Evolutionary conservation across 2,329 filamentous ascomycete species (phyloP), one percentile per base, ranked within the genome.

Genomic region (Pseudogymnoascus sp.): DNA sequence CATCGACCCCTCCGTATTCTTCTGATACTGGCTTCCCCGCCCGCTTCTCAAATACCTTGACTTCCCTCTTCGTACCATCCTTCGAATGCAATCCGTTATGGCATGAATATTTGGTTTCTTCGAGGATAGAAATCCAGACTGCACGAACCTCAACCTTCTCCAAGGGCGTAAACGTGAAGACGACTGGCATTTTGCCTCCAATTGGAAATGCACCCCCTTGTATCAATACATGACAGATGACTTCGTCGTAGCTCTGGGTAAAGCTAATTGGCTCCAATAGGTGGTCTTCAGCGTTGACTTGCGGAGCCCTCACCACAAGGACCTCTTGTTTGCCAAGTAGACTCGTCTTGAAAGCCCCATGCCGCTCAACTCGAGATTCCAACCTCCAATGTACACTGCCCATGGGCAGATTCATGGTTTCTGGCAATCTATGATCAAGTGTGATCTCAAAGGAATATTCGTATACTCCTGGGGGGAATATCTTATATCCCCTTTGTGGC

Each of bases 191-290:
- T 67, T 87, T 86, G 2, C 86, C 82, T 9, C 88, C 88, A 5
- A 90, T 74, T 0, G 88, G 87, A 68, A 91, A 91, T 0, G 88
- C 89, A 79, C 90, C 90, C 33, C 88, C 88, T 4, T 87, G 90
- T 53, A 53, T 19, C 13, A 53, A 33, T 19, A 31, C 29, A n/a
- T 53, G 29, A 31, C 46, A 53, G 31, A 90, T 90, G 67, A 91
- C 86, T 68, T 90, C 90, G 69, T 91, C 88, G 71, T 91, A 91
- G 69, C 89, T 87, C 29, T 90, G 76, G 70, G 90, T 88, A 67
- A 90, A 87, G 70, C 90, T 88, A 69, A 90, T 90, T 0, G 88
- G 88, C 68, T 91, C 88, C 13, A 89, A 84, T 15, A 90, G 85
- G 67, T 88, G 83, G 72, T 90, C 88, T 60, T 90, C 72, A 3